Percentiles rank a stretch among this genome's conserved stretches.
Conservation (phyloP, 1,284 basidiomycete genomes). For the Erythrobasidium hasegawianum region DNA sequence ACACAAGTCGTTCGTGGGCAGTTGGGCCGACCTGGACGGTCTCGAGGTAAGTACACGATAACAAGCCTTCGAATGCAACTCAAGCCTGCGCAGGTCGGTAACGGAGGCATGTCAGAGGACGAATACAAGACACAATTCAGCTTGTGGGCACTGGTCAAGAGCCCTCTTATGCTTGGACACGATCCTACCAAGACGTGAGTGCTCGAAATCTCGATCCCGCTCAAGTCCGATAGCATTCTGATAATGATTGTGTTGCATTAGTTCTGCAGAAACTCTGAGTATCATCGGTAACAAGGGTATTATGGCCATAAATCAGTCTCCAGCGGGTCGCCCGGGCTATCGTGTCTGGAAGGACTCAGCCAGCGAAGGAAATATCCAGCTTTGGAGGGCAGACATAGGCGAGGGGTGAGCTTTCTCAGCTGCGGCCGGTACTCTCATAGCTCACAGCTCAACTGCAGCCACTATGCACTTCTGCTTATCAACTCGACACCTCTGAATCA, state of each 20-base stretch:
- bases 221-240: too few species aligned
- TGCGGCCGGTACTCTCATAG: too few species aligned
- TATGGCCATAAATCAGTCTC: slow-evolving; percentile 44
- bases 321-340: slow-evolving; percentile 41
- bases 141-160: slow-evolving; percentile 46
- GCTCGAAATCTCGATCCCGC: neutral
- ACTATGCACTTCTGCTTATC: slow-evolving; percentile 11
- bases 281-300: slow-evolving; percentile 46
- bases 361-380: slow-evolving; percentile 15
- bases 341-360: slow-evolving; percentile 40
- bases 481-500: slow-evolving; percentile 12
- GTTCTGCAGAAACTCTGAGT: slow-evolving; percentile 6
- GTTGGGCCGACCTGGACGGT: slow-evolving; percentile 45
- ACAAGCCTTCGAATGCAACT: neutral
- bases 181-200: slow-evolving; percentile 42
- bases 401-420: slow-evolving; percentile 4
- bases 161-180: slow-evolving; percentile 47
- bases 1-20: slow-evolving; percentile 40
- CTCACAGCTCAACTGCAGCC: neutral
- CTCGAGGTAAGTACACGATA: slow-evolving; percentile 1
- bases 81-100: slow-evolving; percentile 34
- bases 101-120: slow-evolving; percentile 40
- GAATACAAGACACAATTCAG: slow-evolving; percentile 46
- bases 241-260: too few species aligned
- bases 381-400: slow-evolving; percentile 36